These are phyloP conservation scores for Boletus reticulatus DNA, from an alignment of 768 basidiomycete genomes.

Conservation along the genomic window DNA sequence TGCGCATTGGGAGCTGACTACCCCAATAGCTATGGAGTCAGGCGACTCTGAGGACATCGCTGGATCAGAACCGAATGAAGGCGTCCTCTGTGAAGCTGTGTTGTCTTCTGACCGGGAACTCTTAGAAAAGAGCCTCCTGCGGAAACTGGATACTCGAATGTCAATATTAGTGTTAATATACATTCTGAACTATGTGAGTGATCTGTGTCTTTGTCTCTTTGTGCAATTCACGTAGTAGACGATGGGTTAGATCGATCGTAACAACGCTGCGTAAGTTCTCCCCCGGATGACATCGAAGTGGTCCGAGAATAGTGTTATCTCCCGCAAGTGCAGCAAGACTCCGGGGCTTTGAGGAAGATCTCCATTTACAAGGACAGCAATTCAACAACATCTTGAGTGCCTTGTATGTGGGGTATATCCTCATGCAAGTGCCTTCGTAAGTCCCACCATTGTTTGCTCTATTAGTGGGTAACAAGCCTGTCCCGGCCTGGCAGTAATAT, in stretches of 20 bases:
- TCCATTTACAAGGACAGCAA: slow-evolving; percentile 56
- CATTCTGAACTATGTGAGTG: slow-evolving; percentile 35
- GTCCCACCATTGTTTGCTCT: slow-evolving; percentile 21
- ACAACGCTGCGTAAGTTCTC: slow-evolving; percentile 57
- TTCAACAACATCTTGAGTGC: slow-evolving; percentile 69
- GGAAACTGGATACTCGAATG: slow-evolving; percentile 35
- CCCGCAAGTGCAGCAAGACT: slow-evolving; percentile 62
- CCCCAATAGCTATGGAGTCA: background rate
- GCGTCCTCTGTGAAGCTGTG: background rate
- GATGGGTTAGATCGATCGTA: slow-evolving; percentile 57
- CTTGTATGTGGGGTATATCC: slow-evolving; percentile 68
- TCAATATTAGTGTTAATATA: slow-evolving; percentile 36
- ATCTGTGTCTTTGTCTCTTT: background rate
- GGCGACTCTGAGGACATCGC: slow-evolving; percentile 5
- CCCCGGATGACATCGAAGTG: background rate
- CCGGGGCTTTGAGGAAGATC: slow-evolving; percentile 67
- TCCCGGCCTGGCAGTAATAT: slow-evolving; percentile 52
- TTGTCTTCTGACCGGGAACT: slow-evolving; percentile 25
- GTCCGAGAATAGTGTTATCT: background rate
- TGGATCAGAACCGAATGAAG: background rate
- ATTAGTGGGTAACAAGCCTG: background rate
- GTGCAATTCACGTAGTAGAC: background rate
- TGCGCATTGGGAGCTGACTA: too few species aligned
- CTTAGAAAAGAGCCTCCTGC: slow-evolving; percentile 43
- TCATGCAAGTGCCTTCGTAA: slow-evolving; percentile 79